A percentile compares a stretch with the other conserved stretches of the same genome.
phyloP scores from a whole-genome alignment of 768 basidiomycete genomes.

The Suillus alpinus region DNA sequence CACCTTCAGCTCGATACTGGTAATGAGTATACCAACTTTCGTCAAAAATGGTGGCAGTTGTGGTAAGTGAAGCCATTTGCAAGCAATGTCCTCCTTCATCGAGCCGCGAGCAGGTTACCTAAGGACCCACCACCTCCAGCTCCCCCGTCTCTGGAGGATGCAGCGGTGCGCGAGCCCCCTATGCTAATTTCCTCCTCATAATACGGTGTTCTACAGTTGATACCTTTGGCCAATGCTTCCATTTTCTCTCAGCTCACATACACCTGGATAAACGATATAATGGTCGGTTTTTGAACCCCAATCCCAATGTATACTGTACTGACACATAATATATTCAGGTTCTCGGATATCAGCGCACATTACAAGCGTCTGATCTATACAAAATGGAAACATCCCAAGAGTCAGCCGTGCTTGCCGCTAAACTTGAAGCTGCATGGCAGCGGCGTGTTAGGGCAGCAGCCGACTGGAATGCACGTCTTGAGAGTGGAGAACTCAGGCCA shows the following conservation, averaged over 20 bases:
- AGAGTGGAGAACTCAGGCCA: conserved; percentile 43
- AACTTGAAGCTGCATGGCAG: conserved; percentile 56
- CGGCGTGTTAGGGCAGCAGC: conserved; percentile 45
- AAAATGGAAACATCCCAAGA: conserved; percentile 53
- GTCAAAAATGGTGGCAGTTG: conserved; percentile 52
- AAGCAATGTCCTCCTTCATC: not conserved
- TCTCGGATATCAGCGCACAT: conserved; percentile 67
- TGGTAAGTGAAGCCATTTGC: conserved; percentile 36
- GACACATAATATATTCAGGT: conserved; percentile 27
- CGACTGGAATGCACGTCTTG: conserved; percentile 54
- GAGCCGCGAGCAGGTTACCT: conserved; percentile 46
- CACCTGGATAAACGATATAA: conserved; percentile 62
- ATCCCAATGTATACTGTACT: not conserved
- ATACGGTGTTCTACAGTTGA: conserved; percentile 32
- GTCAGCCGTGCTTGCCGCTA: conserved; percentile 45
- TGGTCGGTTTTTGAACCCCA: conserved; percentile 32
- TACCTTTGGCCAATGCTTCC: conserved; percentile 58
- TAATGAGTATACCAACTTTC: conserved; percentile 35
- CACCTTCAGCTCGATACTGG: conserved; percentile 40
- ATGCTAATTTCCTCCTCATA: not conserved
- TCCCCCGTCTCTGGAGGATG: conserved; percentile 52
- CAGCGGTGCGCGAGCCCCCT: conserved; percentile 32
- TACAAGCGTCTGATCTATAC: conserved; percentile 79
- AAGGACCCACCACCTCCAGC: conserved; percentile 56
- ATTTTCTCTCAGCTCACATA: conserved; percentile 61